phyloP scores from a whole-genome alignment of 2,329 filamentous ascomycete genomes.

The Leptodontidium sp. region DNA sequence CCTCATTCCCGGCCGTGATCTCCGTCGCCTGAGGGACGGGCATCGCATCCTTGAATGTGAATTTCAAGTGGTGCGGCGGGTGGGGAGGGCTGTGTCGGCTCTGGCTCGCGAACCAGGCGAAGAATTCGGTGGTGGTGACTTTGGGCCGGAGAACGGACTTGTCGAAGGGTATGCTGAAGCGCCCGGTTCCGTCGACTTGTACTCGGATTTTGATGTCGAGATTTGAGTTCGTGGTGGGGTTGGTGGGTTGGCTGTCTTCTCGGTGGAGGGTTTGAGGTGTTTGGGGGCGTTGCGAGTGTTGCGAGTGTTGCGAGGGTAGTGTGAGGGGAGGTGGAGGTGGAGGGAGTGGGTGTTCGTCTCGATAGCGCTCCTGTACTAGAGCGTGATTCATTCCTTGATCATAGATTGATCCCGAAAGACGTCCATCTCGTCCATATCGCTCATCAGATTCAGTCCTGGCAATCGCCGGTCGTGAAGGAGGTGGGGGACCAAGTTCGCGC shows the following conservation, averaged over 20 bases:
- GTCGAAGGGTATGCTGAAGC: conserved; percentile 18
- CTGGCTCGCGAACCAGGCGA: conserved; percentile 23
- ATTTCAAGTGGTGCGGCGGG: conserved; percentile 8
- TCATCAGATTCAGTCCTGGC: neutral
- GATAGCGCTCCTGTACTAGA: too few relatives aligned
- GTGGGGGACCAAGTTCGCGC: neutral
- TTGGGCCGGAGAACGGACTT: conserved; percentile 27
- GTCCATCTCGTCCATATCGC: neutral
- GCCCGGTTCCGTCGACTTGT: conserved; percentile 16
- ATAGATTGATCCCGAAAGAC: neutral
- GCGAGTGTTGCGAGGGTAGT: neutral
- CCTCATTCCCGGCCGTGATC: conserved; percentile 24
- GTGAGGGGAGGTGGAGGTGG: neutral
- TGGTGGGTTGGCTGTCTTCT: neutral
- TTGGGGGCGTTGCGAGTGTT: neutral
- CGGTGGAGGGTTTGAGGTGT: neutral
- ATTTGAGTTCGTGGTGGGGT: too few relatives aligned
- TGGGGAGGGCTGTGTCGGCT: conserved; percentile 3
- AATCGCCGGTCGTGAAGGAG: neutral
- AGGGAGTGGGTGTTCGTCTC: neutral
- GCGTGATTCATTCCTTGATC: neutral
- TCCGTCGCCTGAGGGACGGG: conserved; percentile 18
- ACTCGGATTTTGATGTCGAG: conserved; percentile 25
- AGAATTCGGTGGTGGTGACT: conserved; percentile 24
- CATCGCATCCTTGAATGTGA: conserved; percentile 32